Evolutionary conservation across 2,329 filamentous ascomycete genomes (phyloP).

Genomic region (Alternaria gaisen): DNA sequence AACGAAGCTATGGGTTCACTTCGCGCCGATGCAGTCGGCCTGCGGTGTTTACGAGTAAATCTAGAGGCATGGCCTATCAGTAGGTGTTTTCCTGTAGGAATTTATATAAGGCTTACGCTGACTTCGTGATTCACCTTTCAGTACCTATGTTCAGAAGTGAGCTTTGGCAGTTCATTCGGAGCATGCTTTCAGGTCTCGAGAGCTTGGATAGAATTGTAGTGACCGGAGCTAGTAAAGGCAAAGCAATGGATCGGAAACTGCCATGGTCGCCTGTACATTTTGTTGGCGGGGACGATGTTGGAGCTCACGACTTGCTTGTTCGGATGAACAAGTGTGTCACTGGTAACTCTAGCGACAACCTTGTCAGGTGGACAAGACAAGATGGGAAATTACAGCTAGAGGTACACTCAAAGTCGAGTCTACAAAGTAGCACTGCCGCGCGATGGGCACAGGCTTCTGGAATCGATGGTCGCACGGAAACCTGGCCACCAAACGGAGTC

Average conservation of each 20-base stretch:
- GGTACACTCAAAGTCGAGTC: slow-evolving; percentile 34
- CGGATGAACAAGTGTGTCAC: slow-evolving; percentile 44
- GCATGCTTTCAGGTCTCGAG: slow-evolving; percentile 38
- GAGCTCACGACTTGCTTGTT: slow-evolving; percentile 44
- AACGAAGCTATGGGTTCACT: slow-evolving; percentile 32
- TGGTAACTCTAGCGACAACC: slow-evolving; percentile 27
- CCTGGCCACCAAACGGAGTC: slow-evolving; percentile 43
- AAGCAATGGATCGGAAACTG: slow-evolving; percentile 40
- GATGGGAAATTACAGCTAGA: slow-evolving; percentile 43
- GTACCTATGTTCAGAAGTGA: slow-evolving; percentile 38
- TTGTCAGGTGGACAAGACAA: slow-evolving; percentile 43
- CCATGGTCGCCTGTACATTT: slow-evolving; percentile 51
- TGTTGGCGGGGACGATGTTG: slow-evolving; percentile 49
- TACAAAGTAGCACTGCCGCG: slow-evolving; percentile 28
- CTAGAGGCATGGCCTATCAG: slow-evolving; percentile 46
- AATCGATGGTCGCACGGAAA: slow-evolving; percentile 23
- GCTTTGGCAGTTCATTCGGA: slow-evolving; percentile 46
- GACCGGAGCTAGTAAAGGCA: slow-evolving; percentile 44
- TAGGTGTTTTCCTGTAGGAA: neutral
- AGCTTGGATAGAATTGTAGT: slow-evolving; percentile 46
- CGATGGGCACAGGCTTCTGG: slow-evolving; percentile 25
- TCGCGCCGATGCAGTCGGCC: slow-evolving; percentile 36
- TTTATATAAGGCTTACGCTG: neutral
- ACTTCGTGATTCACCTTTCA: neutral
- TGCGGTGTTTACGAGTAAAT: slow-evolving; percentile 48